Conservation (phyloP, 495 filamentous ascomycete species). For the Annulohypoxylon stygium region DNA sequence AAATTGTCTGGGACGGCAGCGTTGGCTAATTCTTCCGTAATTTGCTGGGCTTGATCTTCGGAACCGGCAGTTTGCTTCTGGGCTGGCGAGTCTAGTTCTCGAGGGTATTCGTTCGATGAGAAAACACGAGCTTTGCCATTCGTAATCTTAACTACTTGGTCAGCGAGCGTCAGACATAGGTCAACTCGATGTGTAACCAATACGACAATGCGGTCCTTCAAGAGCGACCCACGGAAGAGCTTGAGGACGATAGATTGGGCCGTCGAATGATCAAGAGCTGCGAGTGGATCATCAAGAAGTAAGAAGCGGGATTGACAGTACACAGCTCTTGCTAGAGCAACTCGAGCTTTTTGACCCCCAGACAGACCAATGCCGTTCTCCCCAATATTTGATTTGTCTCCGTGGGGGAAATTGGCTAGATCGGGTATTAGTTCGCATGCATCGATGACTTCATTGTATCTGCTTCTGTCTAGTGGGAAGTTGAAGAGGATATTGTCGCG, state of each 20-base stretch:
- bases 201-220: constrained; percentile 72
- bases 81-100: constrained; percentile 42
- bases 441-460: constrained; percentile 89
- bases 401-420: constrained; percentile 88
- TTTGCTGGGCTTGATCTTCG: constrained; percentile 46
- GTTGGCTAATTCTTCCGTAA: constrained; percentile 62
- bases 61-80: constrained; percentile 51
- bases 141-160: constrained; percentile 75
- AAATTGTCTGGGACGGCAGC: constrained; percentile 77
- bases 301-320: constrained; percentile 94
- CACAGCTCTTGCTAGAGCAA: constrained; percentile 92
- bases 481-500: constrained; percentile 87
- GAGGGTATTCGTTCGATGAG: constrained; percentile 45
- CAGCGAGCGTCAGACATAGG: constrained; percentile 73
- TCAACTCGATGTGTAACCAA: constrained; percentile 85
- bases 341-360: constrained; percentile 92
- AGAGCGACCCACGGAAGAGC: constrained; percentile 73
- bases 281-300: constrained; percentile 93
- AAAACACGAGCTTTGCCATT: constrained; percentile 54
- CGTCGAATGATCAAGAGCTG: constrained; percentile 91
- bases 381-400: constrained; percentile 93
- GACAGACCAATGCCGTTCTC: constrained; percentile 97
- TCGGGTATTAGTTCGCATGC: constrained; percentile 94
- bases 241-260: constrained; percentile 78
- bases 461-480: constrained; percentile 76